A percentile compares a stretch with the other conserved stretches of the same genome.
Conservation (phyloP, 805 yeast species). For the Kodamaea fukazawae region DNA sequence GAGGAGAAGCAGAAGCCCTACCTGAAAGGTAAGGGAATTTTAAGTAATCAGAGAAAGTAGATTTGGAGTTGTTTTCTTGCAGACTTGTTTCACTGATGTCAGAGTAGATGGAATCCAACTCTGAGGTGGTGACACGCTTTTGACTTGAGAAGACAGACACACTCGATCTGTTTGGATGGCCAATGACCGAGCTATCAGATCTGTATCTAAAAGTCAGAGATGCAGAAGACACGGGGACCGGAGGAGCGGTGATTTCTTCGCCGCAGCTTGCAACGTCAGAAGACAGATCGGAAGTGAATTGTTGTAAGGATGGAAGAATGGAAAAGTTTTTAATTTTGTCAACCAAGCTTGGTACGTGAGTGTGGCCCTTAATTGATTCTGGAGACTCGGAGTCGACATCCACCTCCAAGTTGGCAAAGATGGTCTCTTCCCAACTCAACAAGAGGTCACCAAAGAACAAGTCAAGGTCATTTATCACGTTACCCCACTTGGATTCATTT, state of each 20-base stretch:
- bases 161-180: conserved; percentile 17
- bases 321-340: conserved; percentile 31
- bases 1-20: conserved; percentile 6
- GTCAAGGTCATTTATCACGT: conserved; percentile 34
- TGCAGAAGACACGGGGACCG: conserved; percentile 14
- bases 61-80: conserved; percentile 10
- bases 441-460: conserved; percentile 38
- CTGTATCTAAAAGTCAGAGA: conserved; percentile 13
- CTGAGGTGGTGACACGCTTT: conserved; percentile 8
- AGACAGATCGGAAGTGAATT: neutral
- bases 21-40: conserved; percentile 19
- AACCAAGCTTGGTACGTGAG: conserved; percentile 15
- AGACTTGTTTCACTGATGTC: conserved; percentile 15
- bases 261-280: neutral
- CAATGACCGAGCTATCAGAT: conserved; percentile 10
- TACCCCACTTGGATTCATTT: conserved; percentile 45
- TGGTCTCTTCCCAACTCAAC: conserved; percentile 33
- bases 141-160: conserved; percentile 20
- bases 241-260: neutral
- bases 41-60: conserved; percentile 19
- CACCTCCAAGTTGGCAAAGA: conserved; percentile 17
- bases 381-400: conserved; percentile 4
- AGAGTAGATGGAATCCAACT: conserved; percentile 16
- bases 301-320: conserved; percentile 11
- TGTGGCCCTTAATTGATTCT: neutral